Evolutionary conservation across 768 basidiomycete genomes (phyloP).

Genomic region (Serpula lacrymans): DNA sequence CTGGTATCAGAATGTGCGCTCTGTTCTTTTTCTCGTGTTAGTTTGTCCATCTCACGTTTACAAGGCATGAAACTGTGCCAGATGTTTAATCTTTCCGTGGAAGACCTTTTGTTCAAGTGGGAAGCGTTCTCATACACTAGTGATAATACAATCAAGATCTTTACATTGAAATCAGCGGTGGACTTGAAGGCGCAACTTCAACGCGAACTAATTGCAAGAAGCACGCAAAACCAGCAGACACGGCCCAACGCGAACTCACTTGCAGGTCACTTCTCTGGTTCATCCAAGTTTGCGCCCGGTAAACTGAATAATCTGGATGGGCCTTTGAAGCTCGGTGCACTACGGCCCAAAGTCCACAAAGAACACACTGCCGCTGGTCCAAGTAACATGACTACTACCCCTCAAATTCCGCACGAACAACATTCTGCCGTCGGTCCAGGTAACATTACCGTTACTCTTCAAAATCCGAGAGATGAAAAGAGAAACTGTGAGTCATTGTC

Average conservation of each 20-base stretch:
- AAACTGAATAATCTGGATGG: constrained; percentile 10
- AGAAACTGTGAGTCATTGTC: no score
- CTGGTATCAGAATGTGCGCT: constrained; percentile 51
- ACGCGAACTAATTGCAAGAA: constrained; percentile 29
- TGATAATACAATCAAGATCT: constrained; percentile 37
- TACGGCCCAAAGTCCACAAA: constrained; percentile 5
- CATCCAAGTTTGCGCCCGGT: not conserved
- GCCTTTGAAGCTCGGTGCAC: constrained; percentile 13
- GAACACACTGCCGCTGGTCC: no score
- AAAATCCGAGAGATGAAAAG: no score
- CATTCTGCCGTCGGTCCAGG: no score
- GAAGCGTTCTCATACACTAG: constrained; percentile 46
- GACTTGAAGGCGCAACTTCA: constrained; percentile 42
- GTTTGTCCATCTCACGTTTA: constrained; percentile 7
- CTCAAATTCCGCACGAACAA: no score
- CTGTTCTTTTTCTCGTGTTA: constrained; percentile 2
- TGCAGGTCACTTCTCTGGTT: constrained; percentile 7
- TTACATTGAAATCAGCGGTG: constrained; percentile 46
- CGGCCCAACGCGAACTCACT: constrained; percentile 23
- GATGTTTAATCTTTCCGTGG: constrained; percentile 52
- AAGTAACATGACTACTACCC: no score
- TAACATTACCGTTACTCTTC: no score
- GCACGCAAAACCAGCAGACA: constrained; percentile 29
- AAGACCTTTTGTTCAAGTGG: constrained; percentile 63
- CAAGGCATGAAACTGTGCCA: constrained; percentile 64